Evolutionary conservation across 176 grass and related monocot genomes (phyloP).

Genomic region (Zoysia japonica): DNA sequence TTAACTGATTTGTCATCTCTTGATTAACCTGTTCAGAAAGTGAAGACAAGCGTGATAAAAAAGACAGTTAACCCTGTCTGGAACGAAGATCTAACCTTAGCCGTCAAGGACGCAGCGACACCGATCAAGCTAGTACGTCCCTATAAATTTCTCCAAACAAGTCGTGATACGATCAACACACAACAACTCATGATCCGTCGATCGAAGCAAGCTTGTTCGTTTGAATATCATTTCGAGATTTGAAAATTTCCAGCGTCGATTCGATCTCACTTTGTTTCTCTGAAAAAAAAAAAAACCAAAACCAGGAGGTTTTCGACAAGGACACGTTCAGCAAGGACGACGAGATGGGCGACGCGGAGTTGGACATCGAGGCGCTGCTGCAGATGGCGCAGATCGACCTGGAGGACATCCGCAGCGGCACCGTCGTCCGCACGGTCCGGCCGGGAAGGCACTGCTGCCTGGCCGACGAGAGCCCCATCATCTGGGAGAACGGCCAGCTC

Average conservation of each 20-base stretch:
- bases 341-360: conserved; percentile 72
- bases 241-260: background rate
- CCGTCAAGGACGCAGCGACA: conserved; percentile 24
- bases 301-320: conserved; percentile 74
- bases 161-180: too few relatives aligned
- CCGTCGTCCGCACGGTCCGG: conserved; percentile 48
- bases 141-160: too few relatives aligned
- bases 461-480: conserved; percentile 64
- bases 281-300: background rate
- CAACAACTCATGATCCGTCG: too few relatives aligned
- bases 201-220: too few relatives aligned
- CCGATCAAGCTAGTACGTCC: conserved; percentile 44
- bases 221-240: too few relatives aligned
- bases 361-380: conserved; percentile 55
- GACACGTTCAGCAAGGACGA: conserved; percentile 71
- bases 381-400: conserved; percentile 54
- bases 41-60: conserved; percentile 45
- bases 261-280: background rate
- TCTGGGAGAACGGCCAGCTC: conserved; percentile 51
- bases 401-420: conserved; percentile 50
- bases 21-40: conserved; percentile 9
- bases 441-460: conserved; percentile 53
- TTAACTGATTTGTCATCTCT: too few relatives aligned
- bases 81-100: conserved; percentile 45
- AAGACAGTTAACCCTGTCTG: conserved; percentile 54